Evolutionary conservation across 177 flowering plant genomes (phyloP), one percentile per base, ranked within the genome.

Genomic region (Tripterygium wilfordii): DNA sequence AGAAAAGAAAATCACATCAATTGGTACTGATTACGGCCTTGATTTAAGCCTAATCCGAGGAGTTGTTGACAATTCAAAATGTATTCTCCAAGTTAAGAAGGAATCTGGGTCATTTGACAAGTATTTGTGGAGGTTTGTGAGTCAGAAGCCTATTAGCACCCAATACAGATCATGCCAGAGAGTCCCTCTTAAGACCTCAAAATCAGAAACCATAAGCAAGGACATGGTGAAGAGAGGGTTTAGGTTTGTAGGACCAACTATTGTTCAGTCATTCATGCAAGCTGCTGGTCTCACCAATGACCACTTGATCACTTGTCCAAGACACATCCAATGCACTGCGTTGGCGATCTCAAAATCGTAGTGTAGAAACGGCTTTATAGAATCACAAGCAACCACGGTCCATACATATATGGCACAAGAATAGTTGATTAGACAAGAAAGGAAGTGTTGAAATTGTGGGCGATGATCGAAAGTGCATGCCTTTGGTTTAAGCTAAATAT

Each of bases 271-370:
- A 1, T 83, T 86, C 74, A 83, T 83, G 91, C 89, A 88, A 62
- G 96, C 94, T 0, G 82, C 78, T 3, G 96, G 96, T 26, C 88
- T 88, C 54, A 78, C 80, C 42, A 88, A 85, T 39, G 96, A 85
- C 65, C 95, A 88, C 58, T 58, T 88, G 29, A 48, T 72, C 65
- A 71, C 68, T 36, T 88, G 96, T 54, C 76, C 68, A 8, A 59
- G 84, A 10, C 86, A 83, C 65, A 65, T 46, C 13, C 75, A 76
- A 44, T 75, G 82, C 65, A 38, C 35, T 6, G 60, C 62, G 1
- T n/a, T n/a, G n/a, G n/a, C n/a, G n/a, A n/a, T n/a, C n/a, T n/a
- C n/a, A n/a, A n/a, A n/a, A n/a, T n/a, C n/a, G n/a, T n/a, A n/a
- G n/a, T n/a, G n/a, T n/a, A n/a, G n/a, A n/a, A n/a, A n/a, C n/a